Percentiles rank a stretch among this genome's conserved stretches.
Evolutionary conservation across 2,329 filamentous ascomycete species (phyloP).

Genomic region (Pezicula carpinea): DNA sequence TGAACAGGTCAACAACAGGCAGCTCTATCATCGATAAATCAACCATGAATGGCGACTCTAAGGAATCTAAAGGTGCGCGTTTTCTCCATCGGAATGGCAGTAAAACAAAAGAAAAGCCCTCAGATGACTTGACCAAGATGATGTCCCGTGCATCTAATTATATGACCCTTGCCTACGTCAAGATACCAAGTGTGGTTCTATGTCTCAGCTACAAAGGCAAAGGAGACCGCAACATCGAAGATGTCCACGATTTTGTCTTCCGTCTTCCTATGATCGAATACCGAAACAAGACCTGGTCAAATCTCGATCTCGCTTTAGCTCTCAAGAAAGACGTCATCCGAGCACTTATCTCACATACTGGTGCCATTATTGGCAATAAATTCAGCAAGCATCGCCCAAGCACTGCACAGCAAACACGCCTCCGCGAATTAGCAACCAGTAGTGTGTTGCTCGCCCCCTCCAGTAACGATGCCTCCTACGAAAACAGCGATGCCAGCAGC

Average conservation of each 20-base stretch:
- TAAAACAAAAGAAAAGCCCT: constrained; percentile 53
- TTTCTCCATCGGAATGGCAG: constrained; percentile 49
- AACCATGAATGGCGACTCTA: constrained; percentile 25
- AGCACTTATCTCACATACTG: constrained; percentile 89
- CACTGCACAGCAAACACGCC: constrained; percentile 70
- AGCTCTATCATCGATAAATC: constrained; percentile 16
- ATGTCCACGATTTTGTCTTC: constrained; percentile 97
- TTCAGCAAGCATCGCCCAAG: constrained; percentile 83
- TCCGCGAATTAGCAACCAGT: constrained; percentile 80
- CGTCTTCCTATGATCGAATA: constrained; percentile 91
- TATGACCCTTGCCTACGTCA: constrained; percentile 95
- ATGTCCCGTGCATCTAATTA: constrained; percentile 91
- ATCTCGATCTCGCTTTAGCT: constrained; percentile 85
- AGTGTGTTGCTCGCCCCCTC: constrained; percentile 27
- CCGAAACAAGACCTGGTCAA: constrained; percentile 98
- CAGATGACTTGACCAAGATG: constrained; percentile 95
- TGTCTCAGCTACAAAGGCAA: constrained; percentile 97
- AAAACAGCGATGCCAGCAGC: constrained; percentile 27
- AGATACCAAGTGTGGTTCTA: constrained; percentile 89
- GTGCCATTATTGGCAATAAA: constrained; percentile 96
- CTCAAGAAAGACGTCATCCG: constrained; percentile 94
- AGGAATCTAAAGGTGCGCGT: constrained; percentile 36
- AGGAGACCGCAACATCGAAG: constrained; percentile 90
- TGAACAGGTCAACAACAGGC: constrained; percentile 21
- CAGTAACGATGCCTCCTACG: constrained; percentile 23